These are phyloP conservation scores for Kodamaea suecica DNA, from an alignment of 1,139 yeast species.

Conservation along the genomic window DNA sequence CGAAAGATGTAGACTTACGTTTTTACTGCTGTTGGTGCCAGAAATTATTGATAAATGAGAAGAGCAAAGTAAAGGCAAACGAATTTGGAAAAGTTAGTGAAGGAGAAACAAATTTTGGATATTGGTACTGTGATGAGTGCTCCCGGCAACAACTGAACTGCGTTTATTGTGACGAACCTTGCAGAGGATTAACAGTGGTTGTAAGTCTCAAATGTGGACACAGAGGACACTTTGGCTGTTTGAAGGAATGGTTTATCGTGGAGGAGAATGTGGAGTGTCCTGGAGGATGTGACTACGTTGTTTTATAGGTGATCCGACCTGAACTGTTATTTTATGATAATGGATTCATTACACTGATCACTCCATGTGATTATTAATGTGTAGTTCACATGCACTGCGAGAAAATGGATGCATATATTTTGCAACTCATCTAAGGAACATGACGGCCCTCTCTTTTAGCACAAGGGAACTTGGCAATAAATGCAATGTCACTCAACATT, in stretches of 20 bases:
- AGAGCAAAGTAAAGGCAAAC: constrained; percentile 31
- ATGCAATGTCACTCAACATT: background rate
- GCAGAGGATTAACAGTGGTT: constrained; percentile 69
- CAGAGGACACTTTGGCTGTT: constrained; percentile 79
- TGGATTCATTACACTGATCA: too few species aligned
- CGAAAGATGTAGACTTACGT: constrained; percentile 57
- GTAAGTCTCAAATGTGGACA: constrained; percentile 77
- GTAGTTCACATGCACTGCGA: too few species aligned
- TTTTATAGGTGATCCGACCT: too few species aligned
- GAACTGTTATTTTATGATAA: too few species aligned
- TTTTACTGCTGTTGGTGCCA: constrained; percentile 69
- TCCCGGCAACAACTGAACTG: constrained; percentile 61
- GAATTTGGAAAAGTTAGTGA: constrained; percentile 5
- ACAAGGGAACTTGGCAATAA: too few species aligned
- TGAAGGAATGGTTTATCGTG: constrained; percentile 71
- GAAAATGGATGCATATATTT: too few species aligned
- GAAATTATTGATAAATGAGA: constrained; percentile 62
- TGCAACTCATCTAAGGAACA: too few species aligned
- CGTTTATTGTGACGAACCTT: constrained; percentile 75
- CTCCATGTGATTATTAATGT: too few species aligned
- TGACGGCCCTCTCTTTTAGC: too few species aligned
- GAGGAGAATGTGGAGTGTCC: constrained; percentile 74
- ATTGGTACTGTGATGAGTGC: constrained; percentile 85
- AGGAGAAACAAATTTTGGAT: constrained; percentile 44
- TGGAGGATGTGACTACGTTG: constrained; percentile 54